Base-by-base conservation (phyloP, 345 rosid species). In the Euphorbia tirucalli region DNA sequence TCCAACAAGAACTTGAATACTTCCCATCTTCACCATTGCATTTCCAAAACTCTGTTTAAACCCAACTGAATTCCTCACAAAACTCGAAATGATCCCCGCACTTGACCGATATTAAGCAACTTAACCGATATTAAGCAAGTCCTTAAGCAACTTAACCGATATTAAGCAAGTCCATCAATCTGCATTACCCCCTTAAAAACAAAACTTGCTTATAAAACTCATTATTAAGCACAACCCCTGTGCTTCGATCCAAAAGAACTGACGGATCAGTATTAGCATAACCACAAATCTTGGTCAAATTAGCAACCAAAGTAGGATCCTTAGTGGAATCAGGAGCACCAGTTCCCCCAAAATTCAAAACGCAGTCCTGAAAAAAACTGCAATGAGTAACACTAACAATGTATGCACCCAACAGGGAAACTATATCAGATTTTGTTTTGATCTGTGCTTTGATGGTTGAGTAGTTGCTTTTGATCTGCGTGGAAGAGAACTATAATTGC, bases 341-440 rank as follows among this genome's bases (percentile, higher is more conserved):
- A 0, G 87, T 76, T 18, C 87, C 87, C 48, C 72, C 77, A 44
- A 84, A 89, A 60, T 78, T 46, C 0, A 76, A 57, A n/a, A 87
- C 77, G 21, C 98, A 76, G 65, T 85, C 90, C 0, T 37, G 39
- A 66, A 93, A 84, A 73, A 87, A 83, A 67, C 82, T 78, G 56
- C 96, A 93, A 37, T 87, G 95, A 0, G 83, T 81, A 49, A 82
- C 75, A n/a, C 93, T 95, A n/a, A 90, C 89, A 0, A 93, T 82
- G 71, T 93, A 95, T 10, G 83, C 94, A 52, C 96, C 96, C 50
- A 91, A 71, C 14, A 89, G 96, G 57, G 87, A 80, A n/a, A 81
- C 88, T 93, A 90, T 90, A 0, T 90, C 93, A 22, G 73, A 61
- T n/a, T n/a, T n/a, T n/a, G n/a, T n/a, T n/a, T n/a, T n/a, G n/a